These are phyloP conservation scores for Maudiozyma serrabonitensis DNA, from an alignment of 805 yeast genomes.

Conservation along the genomic window DNA sequence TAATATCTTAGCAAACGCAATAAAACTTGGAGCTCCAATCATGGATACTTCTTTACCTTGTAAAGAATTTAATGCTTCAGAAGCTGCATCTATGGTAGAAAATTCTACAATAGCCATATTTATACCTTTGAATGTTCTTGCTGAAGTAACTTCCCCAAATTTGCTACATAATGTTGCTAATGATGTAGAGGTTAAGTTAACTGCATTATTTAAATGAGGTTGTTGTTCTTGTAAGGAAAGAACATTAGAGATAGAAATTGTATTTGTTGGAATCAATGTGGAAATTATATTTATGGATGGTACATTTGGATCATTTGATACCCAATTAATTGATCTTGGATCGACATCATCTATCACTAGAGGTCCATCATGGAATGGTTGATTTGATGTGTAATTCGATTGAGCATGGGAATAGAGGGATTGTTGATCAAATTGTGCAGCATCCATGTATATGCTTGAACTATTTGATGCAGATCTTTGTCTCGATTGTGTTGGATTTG, in stretches of 20 bases:
- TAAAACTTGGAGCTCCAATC: constrained; percentile 66
- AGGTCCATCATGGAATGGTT: constrained; percentile 23
- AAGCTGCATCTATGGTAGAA: constrained; percentile 60
- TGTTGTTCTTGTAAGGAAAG: constrained; percentile 41
- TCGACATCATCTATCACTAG: constrained; percentile 49
- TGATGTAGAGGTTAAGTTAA: constrained; percentile 36
- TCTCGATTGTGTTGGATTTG: constrained; percentile 10
- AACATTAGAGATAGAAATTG: constrained; percentile 69
- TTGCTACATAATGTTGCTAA: constrained; percentile 49
- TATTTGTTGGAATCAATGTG: constrained; percentile 62
- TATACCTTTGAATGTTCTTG: constrained; percentile 45
- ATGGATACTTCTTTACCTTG: constrained; percentile 70
- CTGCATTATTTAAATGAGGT: constrained; percentile 36
- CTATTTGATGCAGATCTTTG: constrained; percentile 27
- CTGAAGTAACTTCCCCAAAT: constrained; percentile 53
- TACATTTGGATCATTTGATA: constrained; percentile 61
- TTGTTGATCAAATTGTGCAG: constrained; percentile 21
- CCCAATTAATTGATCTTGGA: constrained; percentile 47
- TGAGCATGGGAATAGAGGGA: constrained; percentile 13
- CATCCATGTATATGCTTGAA: constrained; percentile 27
- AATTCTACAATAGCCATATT: constrained; percentile 63
- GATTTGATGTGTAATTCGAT: constrained; percentile 9
- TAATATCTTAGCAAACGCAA: constrained; percentile 73
- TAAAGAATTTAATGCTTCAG: constrained; percentile 65
- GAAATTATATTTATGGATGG: constrained; percentile 70